These are phyloP conservation scores for Trametes meyenii DNA, from an alignment of 768 basidiomycete genomes.

Conservation along the genomic window DNA sequence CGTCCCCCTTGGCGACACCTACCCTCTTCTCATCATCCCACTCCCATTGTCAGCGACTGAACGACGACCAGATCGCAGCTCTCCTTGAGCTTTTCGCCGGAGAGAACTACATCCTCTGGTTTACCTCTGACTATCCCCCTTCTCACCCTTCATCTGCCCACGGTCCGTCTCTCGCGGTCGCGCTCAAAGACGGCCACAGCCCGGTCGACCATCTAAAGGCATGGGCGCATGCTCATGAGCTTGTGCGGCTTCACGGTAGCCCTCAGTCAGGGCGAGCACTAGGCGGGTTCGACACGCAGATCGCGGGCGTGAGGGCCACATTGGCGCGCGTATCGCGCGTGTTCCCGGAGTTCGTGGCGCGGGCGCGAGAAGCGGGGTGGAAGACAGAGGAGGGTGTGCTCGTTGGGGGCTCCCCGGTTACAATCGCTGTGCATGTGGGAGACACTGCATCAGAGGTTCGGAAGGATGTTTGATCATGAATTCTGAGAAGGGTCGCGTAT, in stretches of 20 bases:
- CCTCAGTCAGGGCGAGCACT: neutral
- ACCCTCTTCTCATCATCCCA: neutral
- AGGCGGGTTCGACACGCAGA: conserved; percentile 6
- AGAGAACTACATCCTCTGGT: conserved; percentile 60
- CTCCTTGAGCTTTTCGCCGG: conserved; percentile 44
- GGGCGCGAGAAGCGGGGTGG: conserved; percentile 25
- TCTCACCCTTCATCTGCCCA: neutral
- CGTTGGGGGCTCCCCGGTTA: conserved; percentile 26
- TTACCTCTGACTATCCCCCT: conserved; percentile 31
- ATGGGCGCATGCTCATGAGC: conserved; percentile 44
- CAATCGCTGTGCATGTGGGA: conserved; percentile 17
- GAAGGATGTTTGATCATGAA: conserved; percentile 10
- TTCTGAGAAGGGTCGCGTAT: too few relatives aligned
- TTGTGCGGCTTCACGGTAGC: conserved; percentile 1
- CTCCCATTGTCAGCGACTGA: neutral
- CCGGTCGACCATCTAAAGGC: conserved; percentile 55
- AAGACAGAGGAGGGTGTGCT: conserved; percentile 31
- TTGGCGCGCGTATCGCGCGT: conserved; percentile 13
- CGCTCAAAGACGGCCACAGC: conserved; percentile 53
- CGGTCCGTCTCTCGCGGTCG: conserved; percentile 41
- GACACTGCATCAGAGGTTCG: conserved; percentile 8
- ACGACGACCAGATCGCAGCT: conserved; percentile 24
- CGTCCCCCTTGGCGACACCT: neutral
- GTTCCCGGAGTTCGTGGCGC: conserved; percentile 27
- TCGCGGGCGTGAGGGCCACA: conserved; percentile 18